Evolutionary conservation across 1,284 basidiomycete genomes (phyloP), one percentile per base, ranked within the genome.

Genomic region (Heterobasidion parviporum): DNA sequence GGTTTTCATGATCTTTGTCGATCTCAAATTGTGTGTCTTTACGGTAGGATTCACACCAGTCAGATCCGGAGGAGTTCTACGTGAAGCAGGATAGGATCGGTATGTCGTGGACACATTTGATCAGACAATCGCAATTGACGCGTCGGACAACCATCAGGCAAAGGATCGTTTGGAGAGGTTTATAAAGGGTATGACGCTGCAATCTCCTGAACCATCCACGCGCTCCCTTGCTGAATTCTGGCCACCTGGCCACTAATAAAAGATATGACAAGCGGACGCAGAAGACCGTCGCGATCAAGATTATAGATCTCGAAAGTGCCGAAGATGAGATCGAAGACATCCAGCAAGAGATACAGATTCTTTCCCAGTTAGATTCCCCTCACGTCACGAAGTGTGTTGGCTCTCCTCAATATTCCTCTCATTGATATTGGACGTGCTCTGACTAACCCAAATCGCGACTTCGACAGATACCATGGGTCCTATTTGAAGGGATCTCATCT

Each of bases 321-420:
- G 96, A 98, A 70, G 97, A 99, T 68, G 97, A 99, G 76, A 98
- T 99, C 69, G 95, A 98, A 70, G 96, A 99, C 72, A 98, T 99
- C 58, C 96, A 99, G 66, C 94, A 97, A 70, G 97, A 99, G 72
- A 99, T 99, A 60, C 92, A 96, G 70, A 98, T 98, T 61, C 82
- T 99, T 18, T 94, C 93, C n/a, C 96, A 98, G 70, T 74, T 99
- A 61, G 96, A 98, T 72, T 97, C 94, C 50, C 86, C 91, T 43
- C 89, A 91, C 74, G 95, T 99, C 58, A 99, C 96, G 60, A 94
- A 94, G 90, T 93, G 65, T 67, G 83, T 74, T 54, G 16, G 9
- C 38, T 50, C 20, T 15, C n/a, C 26, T 26, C 14, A 8, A 32
- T 10, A 16, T 8, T 20, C 16, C 54, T 16, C 6, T n/a, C 34